phyloP scores from a whole-genome alignment of 768 basidiomycete genomes.

The Gloeopeniophorella convolvens region DNA sequence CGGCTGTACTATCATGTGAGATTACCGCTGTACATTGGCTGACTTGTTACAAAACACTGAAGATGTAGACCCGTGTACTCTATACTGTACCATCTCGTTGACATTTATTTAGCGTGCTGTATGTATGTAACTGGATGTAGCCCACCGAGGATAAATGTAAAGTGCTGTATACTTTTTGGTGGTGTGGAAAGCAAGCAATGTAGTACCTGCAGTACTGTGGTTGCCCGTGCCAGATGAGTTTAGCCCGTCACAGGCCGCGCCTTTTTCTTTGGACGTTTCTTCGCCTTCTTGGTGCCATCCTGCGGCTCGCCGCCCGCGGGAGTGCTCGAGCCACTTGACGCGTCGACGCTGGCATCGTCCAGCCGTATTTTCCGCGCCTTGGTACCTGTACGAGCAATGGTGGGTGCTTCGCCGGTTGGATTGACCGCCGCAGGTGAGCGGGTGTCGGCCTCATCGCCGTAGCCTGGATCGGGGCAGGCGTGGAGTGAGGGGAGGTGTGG shows the following conservation, averaged over 20 bases:
- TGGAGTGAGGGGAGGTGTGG: background rate
- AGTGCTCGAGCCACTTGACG: slow-evolving; percentile 3
- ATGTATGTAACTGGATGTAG: slow-evolving; percentile 2
- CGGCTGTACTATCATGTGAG: slow-evolving; percentile 65
- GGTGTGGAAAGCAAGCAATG: too few relatives aligned
- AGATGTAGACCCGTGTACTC: background rate
- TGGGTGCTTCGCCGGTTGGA: background rate
- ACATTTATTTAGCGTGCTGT: slow-evolving; percentile 26
- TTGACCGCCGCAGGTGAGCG: background rate
- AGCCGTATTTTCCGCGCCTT: background rate
- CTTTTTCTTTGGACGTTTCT: slow-evolving; percentile 14
- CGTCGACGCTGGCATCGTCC: background rate
- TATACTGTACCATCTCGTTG: slow-evolving; percentile 20
- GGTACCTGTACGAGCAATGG: background rate
- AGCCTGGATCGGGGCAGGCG: slow-evolving; percentile 23
- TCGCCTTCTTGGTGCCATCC: background rate
- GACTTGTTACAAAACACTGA: background rate
- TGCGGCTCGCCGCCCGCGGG: slow-evolving; percentile 1
- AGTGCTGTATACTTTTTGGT: too few relatives aligned
- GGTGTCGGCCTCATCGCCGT: slow-evolving; percentile 25
- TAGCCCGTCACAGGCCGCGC: slow-evolving; percentile 4
- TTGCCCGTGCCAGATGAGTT: too few relatives aligned
- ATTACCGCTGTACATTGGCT: slow-evolving; percentile 9
- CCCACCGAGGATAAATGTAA: background rate
- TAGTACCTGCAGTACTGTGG: too few relatives aligned